phyloP scores from a whole-genome alignment of 352 stramenopile species.

The Pythium oligandrum region DNA sequence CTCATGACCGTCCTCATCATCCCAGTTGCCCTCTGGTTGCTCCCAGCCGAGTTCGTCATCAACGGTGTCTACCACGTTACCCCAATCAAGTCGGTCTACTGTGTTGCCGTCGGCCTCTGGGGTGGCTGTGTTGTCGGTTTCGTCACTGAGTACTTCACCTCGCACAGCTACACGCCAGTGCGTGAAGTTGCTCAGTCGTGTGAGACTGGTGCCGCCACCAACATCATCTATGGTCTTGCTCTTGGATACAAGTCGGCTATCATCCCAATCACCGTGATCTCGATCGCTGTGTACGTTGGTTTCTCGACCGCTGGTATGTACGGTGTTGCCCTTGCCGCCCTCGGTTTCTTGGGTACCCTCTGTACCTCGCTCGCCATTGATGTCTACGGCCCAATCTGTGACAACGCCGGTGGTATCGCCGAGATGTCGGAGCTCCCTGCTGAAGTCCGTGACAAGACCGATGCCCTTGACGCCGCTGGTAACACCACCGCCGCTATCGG shows the following conservation, averaged over 20 bases:
- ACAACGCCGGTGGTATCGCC: conserved; percentile 99
- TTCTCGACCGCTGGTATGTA: conserved; percentile 98
- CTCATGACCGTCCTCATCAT: conserved; percentile 94
- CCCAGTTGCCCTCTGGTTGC: conserved; percentile 86
- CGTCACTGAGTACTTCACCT: conserved; percentile 99
- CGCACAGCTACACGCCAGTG: conserved; percentile 95
- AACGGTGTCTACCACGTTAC: conserved; percentile 59
- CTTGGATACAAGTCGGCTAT: conserved; percentile 99
- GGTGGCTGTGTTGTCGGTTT: conserved; percentile 98
- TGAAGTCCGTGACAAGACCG: conserved; percentile 98
- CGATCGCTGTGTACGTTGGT: conserved; percentile 96
- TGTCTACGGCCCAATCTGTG: conserved; percentile 98
- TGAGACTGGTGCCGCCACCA: conserved; percentile 98
- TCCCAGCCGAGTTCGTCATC: conserved; percentile 91
- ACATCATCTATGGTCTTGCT: conserved; percentile 99
- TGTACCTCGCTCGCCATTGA: conserved; percentile 98
- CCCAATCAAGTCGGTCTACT: conserved; percentile 89
- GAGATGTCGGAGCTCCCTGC: conserved; percentile 98
- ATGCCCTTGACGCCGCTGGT: conserved; percentile 98
- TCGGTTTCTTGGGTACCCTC: conserved; percentile 99
- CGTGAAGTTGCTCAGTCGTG: conserved; percentile 95
- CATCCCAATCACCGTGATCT: conserved; percentile 97
- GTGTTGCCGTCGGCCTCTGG: conserved; percentile 94
- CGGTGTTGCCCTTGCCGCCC: conserved; percentile 94
- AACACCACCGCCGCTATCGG: conserved; percentile 99